A percentile compares a stretch with the other conserved stretches of the same genome.
Conservation (phyloP, 148 eudicot species). For the Cornus florida region DNA sequence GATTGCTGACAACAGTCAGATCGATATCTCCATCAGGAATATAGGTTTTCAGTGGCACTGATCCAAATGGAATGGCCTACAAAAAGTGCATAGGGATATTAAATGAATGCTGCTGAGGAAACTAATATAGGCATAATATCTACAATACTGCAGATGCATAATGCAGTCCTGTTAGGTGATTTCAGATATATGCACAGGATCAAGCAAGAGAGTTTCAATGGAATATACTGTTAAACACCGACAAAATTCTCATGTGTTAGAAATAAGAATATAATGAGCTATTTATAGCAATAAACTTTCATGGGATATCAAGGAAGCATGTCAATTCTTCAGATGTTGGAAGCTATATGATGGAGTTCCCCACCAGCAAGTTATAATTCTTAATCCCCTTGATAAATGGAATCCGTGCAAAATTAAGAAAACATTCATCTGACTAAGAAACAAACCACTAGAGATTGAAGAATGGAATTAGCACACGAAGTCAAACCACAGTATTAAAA, state of each 20-base stretch:
- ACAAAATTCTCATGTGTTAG: not conserved
- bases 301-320: not conserved
- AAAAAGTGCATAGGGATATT: not conserved
- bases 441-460: not conserved
- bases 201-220: not conserved
- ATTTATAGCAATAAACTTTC: not conserved
- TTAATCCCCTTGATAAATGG: not conserved
- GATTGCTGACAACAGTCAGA: constrained; percentile 35
- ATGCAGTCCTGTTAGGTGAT: not conserved
- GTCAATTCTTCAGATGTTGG: not conserved
- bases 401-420: not conserved
- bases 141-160: not conserved
- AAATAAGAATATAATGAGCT: not conserved
- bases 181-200: constrained; percentile 1
- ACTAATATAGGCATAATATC: not conserved
- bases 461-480: not conserved
- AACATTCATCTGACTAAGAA: not conserved
- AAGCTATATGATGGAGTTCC: not conserved
- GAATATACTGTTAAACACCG: not conserved
- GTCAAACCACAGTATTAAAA: not conserved
- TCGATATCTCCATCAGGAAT: constrained; percentile 59
- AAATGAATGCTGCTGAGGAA: not conserved
- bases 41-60: constrained; percentile 59
- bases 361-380: not conserved
- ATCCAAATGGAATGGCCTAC: constrained; percentile 52